Evolutionary conservation across 2,329 filamentous ascomycete genomes (phyloP).

Genomic region (Penicillium paneum): DNA sequence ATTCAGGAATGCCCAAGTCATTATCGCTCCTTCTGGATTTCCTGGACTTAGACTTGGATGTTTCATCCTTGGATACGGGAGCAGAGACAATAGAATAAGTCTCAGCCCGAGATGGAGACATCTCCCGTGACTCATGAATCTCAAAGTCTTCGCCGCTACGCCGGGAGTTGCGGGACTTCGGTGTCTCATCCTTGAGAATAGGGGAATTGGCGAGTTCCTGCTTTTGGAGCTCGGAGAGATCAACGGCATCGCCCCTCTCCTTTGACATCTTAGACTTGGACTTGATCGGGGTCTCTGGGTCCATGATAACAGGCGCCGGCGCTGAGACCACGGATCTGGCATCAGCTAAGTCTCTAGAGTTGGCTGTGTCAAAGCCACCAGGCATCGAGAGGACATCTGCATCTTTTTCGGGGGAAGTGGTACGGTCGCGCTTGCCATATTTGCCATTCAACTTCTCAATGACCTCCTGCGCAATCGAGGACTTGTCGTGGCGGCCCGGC

Average conservation of each 20-base stretch:
- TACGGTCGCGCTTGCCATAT: slow-evolving; percentile 10
- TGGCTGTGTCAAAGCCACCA: slow-evolving; percentile 29
- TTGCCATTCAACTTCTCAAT: slow-evolving; percentile 26
- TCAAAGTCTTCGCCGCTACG: slow-evolving; percentile 3
- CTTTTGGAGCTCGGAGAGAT: not conserved
- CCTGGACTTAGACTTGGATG: not conserved
- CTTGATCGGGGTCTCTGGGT: slow-evolving; percentile 1
- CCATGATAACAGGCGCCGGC: not conserved
- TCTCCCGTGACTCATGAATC: not conserved
- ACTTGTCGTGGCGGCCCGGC: slow-evolving; percentile 4
- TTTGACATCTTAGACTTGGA: not conserved
- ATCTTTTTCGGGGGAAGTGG: slow-evolving; percentile 15
- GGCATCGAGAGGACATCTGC: slow-evolving; percentile 33
- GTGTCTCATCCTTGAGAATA: not conserved
- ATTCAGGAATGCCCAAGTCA: not conserved
- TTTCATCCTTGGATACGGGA: slow-evolving; percentile 1
- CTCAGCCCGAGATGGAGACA: not conserved
- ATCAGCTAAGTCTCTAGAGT: slow-evolving; percentile 7
- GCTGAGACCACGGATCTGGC: slow-evolving; percentile 14
- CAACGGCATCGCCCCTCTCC: not conserved
- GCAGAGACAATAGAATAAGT: slow-evolving; percentile 1
- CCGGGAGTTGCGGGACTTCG: not conserved
- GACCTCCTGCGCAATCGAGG: slow-evolving; percentile 25
- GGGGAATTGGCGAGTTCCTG: not conserved
- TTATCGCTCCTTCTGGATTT: not conserved